Evolutionary conservation across 2,329 filamentous ascomycete genomes (phyloP), one percentile per base, ranked within the genome.

Genomic region (Colletotrichum abscissum): DNA sequence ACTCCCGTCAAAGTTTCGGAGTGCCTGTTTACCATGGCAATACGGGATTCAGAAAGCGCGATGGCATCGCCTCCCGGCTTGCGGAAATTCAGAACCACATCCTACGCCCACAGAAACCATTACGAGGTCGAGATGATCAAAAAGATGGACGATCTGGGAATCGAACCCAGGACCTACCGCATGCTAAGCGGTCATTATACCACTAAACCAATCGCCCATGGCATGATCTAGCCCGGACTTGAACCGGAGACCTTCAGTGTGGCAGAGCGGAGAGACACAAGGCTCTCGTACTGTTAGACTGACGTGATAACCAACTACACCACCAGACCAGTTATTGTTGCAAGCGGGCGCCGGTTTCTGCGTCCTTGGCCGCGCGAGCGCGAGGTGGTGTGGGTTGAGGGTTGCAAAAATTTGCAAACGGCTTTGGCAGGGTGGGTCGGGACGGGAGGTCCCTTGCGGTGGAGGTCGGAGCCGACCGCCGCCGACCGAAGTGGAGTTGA

Each of bases 231-330:
- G 70, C 67, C 70, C 70, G 70, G 70, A 73, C 70, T 70, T 70
- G 67, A 73, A 73, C 70, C 70, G 70, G 70, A 73, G 70, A 73
- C 70, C 70, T 73, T 73, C 70, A 73, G 70, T 70, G 70, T 52
- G 28, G 4, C 58, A 69, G 35, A 3, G 7, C 9, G 12, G 57
- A 16, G 3, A 12, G 33, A 35, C 0, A 11, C 4, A 8, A 11
- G 8, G 8, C 42, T 49, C 58, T 38, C 60, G n/a, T 6, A 3
- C 28, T 80, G 83, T 85, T 85, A 85, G 82, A 85, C 83, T 84
- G 82, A 85, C 81, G 84, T 85, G 84, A 85, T 85, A 84, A 85
- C 83, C 84, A 85, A 85, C 84, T 81, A 80, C 79, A 80, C 80
- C 83, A 69, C 87, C 85, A 73, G 68, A 73, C 67, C 70, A 65